Conservation (phyloP, 2,329 filamentous ascomycete genomes). For the Claviceps cyperi region DNA sequence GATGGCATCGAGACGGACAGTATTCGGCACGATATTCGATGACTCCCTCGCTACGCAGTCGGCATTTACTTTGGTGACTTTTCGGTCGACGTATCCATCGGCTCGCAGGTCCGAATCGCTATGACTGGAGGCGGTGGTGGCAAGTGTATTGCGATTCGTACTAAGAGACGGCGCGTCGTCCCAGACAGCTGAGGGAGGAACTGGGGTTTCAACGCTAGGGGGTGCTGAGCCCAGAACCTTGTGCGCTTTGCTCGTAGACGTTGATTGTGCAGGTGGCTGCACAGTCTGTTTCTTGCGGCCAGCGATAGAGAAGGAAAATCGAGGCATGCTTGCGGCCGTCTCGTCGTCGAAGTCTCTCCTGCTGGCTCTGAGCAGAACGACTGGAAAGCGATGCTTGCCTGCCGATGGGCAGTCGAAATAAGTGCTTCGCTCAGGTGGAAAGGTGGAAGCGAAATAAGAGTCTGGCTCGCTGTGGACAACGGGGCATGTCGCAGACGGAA, state of each 20-base stretch:
- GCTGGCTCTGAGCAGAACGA: neutral
- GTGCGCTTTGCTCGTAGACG: constrained; percentile 35
- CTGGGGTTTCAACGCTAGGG: constrained; percentile 26
- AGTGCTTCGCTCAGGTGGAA: neutral
- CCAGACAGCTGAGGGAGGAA: constrained; percentile 23
- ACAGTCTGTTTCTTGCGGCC: constrained; percentile 29
- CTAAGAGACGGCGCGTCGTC: constrained; percentile 27
- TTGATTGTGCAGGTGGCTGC: constrained; percentile 15
- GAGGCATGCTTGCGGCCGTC: constrained; percentile 20
- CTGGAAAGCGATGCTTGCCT: neutral
- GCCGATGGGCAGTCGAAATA: neutral
- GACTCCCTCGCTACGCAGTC: constrained; percentile 28
- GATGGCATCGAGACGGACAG: constrained; percentile 9
- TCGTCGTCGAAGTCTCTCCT: neutral
- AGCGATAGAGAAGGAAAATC: constrained; percentile 34
- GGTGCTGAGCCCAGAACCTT: constrained; percentile 33
- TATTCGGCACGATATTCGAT: constrained; percentile 25
- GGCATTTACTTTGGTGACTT: constrained; percentile 8
- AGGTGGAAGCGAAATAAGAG: neutral
- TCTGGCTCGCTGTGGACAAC: neutral
- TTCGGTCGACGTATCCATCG: constrained; percentile 10
- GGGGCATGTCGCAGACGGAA: neutral
- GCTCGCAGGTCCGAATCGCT: constrained; percentile 8
- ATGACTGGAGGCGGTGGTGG: constrained; percentile 23
- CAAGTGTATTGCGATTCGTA: constrained; percentile 30